phyloP scores from a whole-genome alignment of 108 stramenopile species.

The Conticribra guillardii region DNA sequence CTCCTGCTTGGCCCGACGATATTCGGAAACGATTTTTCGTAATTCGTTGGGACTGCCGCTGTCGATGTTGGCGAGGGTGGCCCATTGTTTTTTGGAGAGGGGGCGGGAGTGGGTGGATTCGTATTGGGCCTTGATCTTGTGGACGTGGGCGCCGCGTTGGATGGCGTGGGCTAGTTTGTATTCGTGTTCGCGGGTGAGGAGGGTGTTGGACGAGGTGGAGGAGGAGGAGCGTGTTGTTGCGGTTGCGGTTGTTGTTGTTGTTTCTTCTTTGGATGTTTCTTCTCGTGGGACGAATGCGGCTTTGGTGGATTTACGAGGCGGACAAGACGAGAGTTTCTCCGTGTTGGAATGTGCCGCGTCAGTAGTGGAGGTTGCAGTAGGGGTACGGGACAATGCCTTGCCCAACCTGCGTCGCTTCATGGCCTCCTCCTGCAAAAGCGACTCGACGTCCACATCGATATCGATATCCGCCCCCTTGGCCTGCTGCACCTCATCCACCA shows the following conservation, averaged over 20 bases:
- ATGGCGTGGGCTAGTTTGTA: conserved; percentile 73
- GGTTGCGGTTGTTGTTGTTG: not conserved
- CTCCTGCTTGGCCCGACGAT: conserved; percentile 74
- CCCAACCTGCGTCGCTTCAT: conserved; percentile 18
- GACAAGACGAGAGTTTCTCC: no score
- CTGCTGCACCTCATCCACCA: conserved; percentile 19
- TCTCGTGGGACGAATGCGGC: not conserved
- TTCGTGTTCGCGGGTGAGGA: conserved; percentile 71
- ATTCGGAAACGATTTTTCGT: conserved; percentile 60
- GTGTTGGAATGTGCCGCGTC: no score
- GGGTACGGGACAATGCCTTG: no score
- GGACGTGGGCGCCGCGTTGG: conserved; percentile 65
- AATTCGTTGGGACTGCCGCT: conserved; percentile 54
- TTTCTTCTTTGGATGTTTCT: not conserved
- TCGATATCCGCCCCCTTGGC: conserved; percentile 29
- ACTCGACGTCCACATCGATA: conserved; percentile 6
- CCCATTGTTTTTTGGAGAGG: conserved; percentile 66
- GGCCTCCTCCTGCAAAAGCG: conserved; percentile 23
- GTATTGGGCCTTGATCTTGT: conserved; percentile 63
- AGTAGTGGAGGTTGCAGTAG: no score
- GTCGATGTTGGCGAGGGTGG: conserved; percentile 55
- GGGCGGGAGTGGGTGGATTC: conserved; percentile 47
- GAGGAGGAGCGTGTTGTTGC: conserved; percentile 6
- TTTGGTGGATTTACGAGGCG: no score
- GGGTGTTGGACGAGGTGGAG: not conserved